Conservation (phyloP, 2,329 filamentous ascomycete genomes). For the Diaporthe ampelina region DNA sequence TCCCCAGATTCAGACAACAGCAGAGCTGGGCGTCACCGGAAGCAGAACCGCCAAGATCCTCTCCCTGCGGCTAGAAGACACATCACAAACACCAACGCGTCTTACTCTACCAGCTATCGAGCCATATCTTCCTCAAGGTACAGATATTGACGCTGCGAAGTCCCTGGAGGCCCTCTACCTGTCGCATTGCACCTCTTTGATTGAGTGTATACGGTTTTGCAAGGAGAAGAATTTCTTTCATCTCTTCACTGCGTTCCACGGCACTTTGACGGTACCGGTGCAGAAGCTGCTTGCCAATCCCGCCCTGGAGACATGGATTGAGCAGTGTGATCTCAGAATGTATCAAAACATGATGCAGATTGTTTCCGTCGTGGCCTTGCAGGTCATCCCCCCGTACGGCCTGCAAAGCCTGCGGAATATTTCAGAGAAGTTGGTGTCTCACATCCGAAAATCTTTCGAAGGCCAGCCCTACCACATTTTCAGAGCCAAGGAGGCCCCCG, state of each 20-base stretch:
- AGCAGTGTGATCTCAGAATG: constrained; percentile 93
- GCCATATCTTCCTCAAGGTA: constrained; percentile 82
- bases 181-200: constrained; percentile 93
- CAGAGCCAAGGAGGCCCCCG: constrained; percentile 88
- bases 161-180: constrained; percentile 90
- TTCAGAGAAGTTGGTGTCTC: constrained; percentile 82
- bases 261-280: constrained; percentile 95
- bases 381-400: constrained; percentile 90
- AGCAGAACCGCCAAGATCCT: constrained; percentile 72
- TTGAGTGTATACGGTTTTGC: constrained; percentile 96
- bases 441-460: constrained; percentile 88
- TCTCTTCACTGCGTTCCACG: constrained; percentile 94
- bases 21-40: constrained; percentile 70
- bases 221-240: constrained; percentile 98
- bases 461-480: constrained; percentile 88
- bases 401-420: constrained; percentile 90
- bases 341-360: constrained; percentile 98
- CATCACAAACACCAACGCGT: constrained; percentile 74
- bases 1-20: constrained; percentile 67
- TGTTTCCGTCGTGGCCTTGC: constrained; percentile 87
- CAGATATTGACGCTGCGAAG: constrained; percentile 88
- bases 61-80: constrained; percentile 71
- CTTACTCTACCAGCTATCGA: constrained; percentile 89
- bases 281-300: constrained; percentile 90
- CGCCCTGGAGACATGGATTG: constrained; percentile 90